Evolutionary conservation across 371 early-diverging fungal genomes (phyloP).

Genomic region (Syncephalastrum monosporum): DNA sequence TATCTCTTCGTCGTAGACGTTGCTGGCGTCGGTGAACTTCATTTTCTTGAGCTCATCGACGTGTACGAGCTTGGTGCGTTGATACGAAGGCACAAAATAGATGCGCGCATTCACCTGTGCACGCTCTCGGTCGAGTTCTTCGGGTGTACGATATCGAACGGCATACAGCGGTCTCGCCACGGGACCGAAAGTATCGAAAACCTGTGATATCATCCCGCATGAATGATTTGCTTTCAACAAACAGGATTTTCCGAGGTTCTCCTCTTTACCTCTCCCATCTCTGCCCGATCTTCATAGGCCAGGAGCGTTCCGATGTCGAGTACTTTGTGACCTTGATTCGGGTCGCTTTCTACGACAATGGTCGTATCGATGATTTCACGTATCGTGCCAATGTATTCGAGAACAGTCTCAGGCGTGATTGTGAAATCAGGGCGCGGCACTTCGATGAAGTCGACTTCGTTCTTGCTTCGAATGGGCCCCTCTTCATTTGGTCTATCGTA

Average conservation of each 20-base stretch:
- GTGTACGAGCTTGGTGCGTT: conserved; percentile 61
- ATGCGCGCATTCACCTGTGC: conserved; percentile 56
- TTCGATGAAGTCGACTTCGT: conserved; percentile 61
- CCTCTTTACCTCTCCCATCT: conserved; percentile 69
- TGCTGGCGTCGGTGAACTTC: conserved; percentile 93
- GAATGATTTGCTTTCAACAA: neutral
- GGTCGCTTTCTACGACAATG: conserved; percentile 68
- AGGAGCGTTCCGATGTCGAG: conserved; percentile 81
- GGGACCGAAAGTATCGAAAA: conserved; percentile 95
- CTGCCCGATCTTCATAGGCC: conserved; percentile 59
- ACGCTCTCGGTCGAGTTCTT: conserved; percentile 55
- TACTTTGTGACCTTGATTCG: conserved; percentile 52
- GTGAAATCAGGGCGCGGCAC: conserved; percentile 60
- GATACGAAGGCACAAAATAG: conserved; percentile 55
- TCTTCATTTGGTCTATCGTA: neutral
- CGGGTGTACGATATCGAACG: conserved; percentile 66
- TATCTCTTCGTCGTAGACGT: conserved; percentile 90
- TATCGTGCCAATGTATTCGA: conserved; percentile 67
- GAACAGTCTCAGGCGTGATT: conserved; percentile 54
- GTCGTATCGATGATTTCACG: conserved; percentile 71
- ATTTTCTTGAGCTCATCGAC: conserved; percentile 60
- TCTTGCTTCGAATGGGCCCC: conserved; percentile 34
- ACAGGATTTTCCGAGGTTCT: neutral
- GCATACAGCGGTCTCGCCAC: conserved; percentile 81
- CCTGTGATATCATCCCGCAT: conserved; percentile 23